Base-by-base conservation (phyloP, 208 protist species). In the Wallacemonas collosoma region DNA sequence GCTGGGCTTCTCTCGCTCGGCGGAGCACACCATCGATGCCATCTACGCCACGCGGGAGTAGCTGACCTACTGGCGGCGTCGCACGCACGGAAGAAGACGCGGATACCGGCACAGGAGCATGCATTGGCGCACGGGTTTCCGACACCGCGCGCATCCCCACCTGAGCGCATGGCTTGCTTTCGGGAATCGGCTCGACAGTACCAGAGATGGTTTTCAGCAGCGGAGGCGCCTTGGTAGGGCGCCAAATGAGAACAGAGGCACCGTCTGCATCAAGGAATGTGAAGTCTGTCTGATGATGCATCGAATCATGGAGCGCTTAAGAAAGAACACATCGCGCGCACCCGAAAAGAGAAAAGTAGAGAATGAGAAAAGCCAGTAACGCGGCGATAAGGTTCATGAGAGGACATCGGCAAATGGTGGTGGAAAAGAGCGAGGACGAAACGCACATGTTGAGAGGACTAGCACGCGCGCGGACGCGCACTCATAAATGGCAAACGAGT, bases 1-100 rank as follows among this genome's bases (percentile, higher is more conserved):
- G 58, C 48, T 89, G 79, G 0, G 87, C 73, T 64, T 76, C 72
- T 1, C 84, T 62, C 14, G 82, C 84, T 8, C 56, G 57, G 38
- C 78, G 77, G 47, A 89, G 67, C 38, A 88, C 68, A 40, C 65
- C 75, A 75, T 92, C 82, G 36, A 92, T 80, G 50, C 84, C 84
- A 47, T 81, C 62, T 43, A 64, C 63, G 36, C 87, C 81, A 15
- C 84, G 81, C 14, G 67, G 84, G 6, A 89, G 72, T 39, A 88
- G 58, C 43, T 79, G 73, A 7, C 76, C 77, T 26, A 0, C 26
- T 2, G 53, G 71, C 11, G 71, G 71, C 14, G 26, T 36, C 11
- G 6, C 53, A 12, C 45, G 45, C 45, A 50, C 12, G 45, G 26
- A 26, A 26, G 26, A 26, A 26, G 26, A 26, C 26, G 26, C 26